These are phyloP conservation scores for Drechslerella dactyloides DNA, from an alignment of 2,329 filamentous ascomycete species.

Conservation along the genomic window DNA sequence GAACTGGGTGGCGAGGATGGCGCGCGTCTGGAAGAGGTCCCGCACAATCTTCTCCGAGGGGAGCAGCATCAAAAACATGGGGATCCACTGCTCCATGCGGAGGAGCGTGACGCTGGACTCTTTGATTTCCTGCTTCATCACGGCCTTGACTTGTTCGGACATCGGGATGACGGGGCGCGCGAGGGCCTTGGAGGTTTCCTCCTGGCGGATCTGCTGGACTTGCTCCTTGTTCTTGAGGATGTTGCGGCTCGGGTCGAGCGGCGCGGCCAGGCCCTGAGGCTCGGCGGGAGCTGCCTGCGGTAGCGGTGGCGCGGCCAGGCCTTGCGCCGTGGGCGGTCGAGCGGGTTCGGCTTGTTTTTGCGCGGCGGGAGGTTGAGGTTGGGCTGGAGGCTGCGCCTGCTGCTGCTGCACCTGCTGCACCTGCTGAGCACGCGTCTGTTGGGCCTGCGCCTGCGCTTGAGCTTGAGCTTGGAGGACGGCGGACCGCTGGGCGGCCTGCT, in stretches of 20 bases:
- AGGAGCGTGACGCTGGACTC: conserved; percentile 23
- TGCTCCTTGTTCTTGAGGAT: conserved; percentile 44
- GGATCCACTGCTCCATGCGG: conserved; percentile 47
- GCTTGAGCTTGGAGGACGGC: conserved; percentile 13
- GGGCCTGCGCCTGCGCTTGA: conserved; percentile 10
- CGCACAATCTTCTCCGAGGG: conserved; percentile 27
- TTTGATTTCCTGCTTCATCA: conserved; percentile 30
- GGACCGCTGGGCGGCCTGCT: conserved; percentile 14
- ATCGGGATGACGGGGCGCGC: conserved; percentile 38
- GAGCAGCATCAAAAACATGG: conserved; percentile 43
- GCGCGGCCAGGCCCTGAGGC: conserved; percentile 4
- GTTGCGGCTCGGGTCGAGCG: conserved; percentile 26
- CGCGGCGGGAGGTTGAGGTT: conserved; percentile 10
- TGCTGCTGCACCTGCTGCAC: conserved; percentile 18
- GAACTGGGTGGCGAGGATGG: conserved; percentile 38
- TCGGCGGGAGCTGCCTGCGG: conserved; percentile 17
- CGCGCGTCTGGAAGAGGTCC: conserved; percentile 38
- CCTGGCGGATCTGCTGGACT: conserved; percentile 37
- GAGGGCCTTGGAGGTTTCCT: conserved; percentile 30
- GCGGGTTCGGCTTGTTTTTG: conserved; percentile 18
- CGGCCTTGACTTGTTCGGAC: conserved; percentile 37
- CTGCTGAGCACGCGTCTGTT: conserved; percentile 12
- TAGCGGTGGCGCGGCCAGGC: conserved; percentile 3
- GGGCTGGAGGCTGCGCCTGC: conserved; percentile 10
- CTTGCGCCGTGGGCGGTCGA: conserved; percentile 24